A percentile compares a stretch with the other conserved stretches of the same genome.
These are phyloP conservation scores for Aspergillus sojae DNA, from an alignment of 2,329 filamentous ascomycete species.

Conservation along the genomic window DNA sequence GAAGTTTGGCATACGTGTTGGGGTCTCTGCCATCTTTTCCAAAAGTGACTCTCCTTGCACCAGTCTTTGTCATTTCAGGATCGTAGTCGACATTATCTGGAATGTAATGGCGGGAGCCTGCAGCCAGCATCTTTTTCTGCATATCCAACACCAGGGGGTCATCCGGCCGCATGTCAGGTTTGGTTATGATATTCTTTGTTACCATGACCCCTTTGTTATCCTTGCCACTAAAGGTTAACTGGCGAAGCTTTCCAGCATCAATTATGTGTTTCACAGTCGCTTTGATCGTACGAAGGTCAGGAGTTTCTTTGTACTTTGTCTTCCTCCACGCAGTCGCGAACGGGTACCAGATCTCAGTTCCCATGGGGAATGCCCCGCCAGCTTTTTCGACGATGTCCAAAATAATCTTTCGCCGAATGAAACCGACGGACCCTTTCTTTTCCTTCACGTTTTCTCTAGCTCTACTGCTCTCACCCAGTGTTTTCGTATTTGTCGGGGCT, in stretches of 20 bases:
- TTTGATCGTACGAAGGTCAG: conserved; percentile 57
- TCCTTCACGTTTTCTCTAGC: conserved; percentile 22
- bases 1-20: conserved; percentile 24
- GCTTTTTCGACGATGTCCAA: conserved; percentile 57
- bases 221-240: conserved; percentile 55
- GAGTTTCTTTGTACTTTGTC: conserved; percentile 46
- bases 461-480: conserved; percentile 6
- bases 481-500: conserved; percentile 4
- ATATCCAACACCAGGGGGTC: conserved; percentile 52
- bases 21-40: conserved; percentile 10
- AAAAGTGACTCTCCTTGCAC: conserved; percentile 16
- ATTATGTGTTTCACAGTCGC: conserved; percentile 54
- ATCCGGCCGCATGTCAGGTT: conserved; percentile 48
- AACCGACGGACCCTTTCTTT: conserved; percentile 46
- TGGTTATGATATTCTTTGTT: conserved; percentile 54
- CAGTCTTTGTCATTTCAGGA: conserved; percentile 35
- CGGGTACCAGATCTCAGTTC: conserved; percentile 57
- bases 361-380: conserved; percentile 58
- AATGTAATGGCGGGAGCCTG: conserved; percentile 47
- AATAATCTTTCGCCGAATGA: conserved; percentile 54
- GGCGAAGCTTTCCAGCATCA: conserved; percentile 53
- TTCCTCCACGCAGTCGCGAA: conserved; percentile 58
- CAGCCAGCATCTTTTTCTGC: conserved; percentile 53
- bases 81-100: conserved; percentile 47
- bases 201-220: conserved; percentile 51